Evolutionary conservation across 176 grass and related monocot genomes (phyloP).

Genomic region (Ensete glaucum): DNA sequence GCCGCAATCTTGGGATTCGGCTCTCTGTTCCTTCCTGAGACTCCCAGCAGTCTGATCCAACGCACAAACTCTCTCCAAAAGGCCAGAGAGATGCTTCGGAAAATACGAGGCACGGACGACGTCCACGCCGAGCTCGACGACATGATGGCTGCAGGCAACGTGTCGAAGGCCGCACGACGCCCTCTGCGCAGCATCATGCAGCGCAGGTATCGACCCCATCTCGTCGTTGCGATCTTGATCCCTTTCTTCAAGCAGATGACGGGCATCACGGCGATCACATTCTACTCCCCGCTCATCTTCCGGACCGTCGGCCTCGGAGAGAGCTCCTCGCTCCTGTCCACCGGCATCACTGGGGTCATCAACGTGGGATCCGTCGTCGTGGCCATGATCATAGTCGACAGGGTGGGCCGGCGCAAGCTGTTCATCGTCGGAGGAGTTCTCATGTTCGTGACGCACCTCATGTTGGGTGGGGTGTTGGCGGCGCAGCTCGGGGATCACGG

Average conservation of each 20-base stretch:
- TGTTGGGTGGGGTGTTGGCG: neutral
- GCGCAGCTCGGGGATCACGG: neutral
- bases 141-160: neutral
- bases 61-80: neutral
- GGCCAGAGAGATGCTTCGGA: neutral
- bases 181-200: neutral
- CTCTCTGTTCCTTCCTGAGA: constrained; percentile 5
- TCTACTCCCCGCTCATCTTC: constrained; percentile 4
- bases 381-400: neutral
- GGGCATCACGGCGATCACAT: neutral
- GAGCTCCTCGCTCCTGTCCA: neutral
- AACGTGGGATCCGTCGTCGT: neutral
- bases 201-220: neutral
- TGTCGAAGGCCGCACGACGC: neutral
- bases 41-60: neutral
- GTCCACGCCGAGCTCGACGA: neutral
- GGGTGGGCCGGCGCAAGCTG: neutral
- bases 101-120: constrained; percentile 3
- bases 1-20: neutral
- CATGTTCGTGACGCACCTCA: neutral
- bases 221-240: neutral
- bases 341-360: neutral
- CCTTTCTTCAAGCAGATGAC: constrained; percentile 4
- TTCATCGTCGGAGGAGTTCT: neutral
- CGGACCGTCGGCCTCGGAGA: neutral